These are phyloP conservation scores for Sugiyamaella smithiae DNA, from an alignment of 805 yeast species.

Conservation along the genomic window DNA sequence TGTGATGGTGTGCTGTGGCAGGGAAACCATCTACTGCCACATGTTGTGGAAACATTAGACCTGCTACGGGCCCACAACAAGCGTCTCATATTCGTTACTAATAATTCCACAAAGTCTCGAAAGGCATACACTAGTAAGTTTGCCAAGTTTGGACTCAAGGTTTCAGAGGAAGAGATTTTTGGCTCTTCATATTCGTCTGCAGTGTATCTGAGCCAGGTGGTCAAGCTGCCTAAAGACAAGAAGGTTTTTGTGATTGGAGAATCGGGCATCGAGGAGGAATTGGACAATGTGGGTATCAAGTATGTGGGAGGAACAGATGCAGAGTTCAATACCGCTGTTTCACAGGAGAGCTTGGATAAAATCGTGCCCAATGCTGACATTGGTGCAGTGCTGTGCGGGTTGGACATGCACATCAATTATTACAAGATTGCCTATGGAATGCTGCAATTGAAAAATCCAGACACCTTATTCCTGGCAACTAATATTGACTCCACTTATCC, in stretches of 20 bases:
- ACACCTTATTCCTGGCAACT: constrained; percentile 79
- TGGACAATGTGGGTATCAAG: constrained; percentile 67
- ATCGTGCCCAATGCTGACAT: constrained; percentile 59
- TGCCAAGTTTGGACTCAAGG: constrained; percentile 51
- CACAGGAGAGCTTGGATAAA: constrained; percentile 43
- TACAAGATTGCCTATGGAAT: constrained; percentile 76
- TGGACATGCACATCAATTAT: constrained; percentile 75
- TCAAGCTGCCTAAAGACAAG: constrained; percentile 66
- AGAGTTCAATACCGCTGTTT: constrained; percentile 39
- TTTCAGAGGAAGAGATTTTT: constrained; percentile 64
- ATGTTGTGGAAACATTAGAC: constrained; percentile 69
- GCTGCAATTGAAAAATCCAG: constrained; percentile 68
- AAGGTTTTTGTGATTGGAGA: constrained; percentile 93
- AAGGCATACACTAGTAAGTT: constrained; percentile 73
- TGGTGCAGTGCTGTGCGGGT: constrained; percentile 87
- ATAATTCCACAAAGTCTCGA: constrained; percentile 91
- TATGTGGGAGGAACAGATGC: constrained; percentile 85
- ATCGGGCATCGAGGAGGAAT: constrained; percentile 77
- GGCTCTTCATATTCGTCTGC: constrained; percentile 93
- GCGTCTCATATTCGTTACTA: constrained; percentile 83
- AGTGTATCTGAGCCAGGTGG: constrained; percentile 72
- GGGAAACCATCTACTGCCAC: constrained; percentile 77
- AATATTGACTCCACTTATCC: constrained; percentile 96
- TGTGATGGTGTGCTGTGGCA: constrained; percentile 98
- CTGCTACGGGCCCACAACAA: constrained; percentile 56